Evolutionary conservation across 2,329 filamentous ascomycete genomes (phyloP), one percentile per base, ranked within the genome.

Genomic region (Hypoxylon sp.): DNA sequence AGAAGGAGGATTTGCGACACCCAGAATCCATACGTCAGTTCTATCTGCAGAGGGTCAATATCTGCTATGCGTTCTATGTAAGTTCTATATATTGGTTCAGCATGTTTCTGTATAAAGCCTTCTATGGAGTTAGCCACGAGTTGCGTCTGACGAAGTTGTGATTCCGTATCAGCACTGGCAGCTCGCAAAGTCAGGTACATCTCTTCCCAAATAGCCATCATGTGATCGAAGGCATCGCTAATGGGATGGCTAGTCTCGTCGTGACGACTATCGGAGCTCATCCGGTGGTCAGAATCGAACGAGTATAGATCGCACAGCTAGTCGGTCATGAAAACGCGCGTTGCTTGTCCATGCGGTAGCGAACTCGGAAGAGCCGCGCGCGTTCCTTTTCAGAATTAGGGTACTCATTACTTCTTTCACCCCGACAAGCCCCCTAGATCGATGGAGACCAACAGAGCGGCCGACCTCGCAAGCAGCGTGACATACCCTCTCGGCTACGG

Each of bases 181-280:
- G 64, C 62, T 15, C 60, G 48, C 17, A 66, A 55, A 5, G 57
- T 60, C 26, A 66, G 15, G 24, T 66, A 66, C 11, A 66, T 60
- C 29, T 66, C 64, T 40, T 66, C 62, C 64, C 64, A 66, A 4
- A 65, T 53, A 7, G 38, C 56, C 55, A 65, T 65, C 20, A 66
- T 42, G 11, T 63, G 49, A 21, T 63, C 52, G 20, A 62, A 62
- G 9, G 60, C 57, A 42, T 55, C 31, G n/a, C 20, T 58, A 35
- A 66, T 33, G 11, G 56, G 38, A 5, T 11, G 33, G 6, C 45
- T 35, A 17, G 52, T 26, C 2, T 20, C 29, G 18, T 43, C 27
- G 15, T 47, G 26, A 13, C 53, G n/a, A 6, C 15, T 6, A 3
- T 31, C 20, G 6, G 49, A 33, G 15, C 40, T 37, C 15, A 65